Percentiles rank a stretch among this genome's conserved stretches.
phyloP scores from a whole-genome alignment of 139 green algal genomes.

The Picochlorum sp. region DNA sequence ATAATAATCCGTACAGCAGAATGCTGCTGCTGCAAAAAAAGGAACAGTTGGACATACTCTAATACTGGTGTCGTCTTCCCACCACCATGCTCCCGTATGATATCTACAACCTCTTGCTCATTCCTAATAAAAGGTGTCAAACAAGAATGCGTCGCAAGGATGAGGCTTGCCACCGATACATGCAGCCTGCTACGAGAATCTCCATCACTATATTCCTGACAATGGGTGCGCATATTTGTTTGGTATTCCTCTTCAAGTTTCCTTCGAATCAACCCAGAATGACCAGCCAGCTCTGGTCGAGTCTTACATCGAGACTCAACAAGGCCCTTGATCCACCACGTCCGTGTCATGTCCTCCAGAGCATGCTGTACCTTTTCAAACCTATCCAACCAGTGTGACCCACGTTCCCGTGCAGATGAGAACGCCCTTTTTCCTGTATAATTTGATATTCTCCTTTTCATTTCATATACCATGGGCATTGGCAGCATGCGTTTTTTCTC shows the following conservation, averaged over 20 bases:
- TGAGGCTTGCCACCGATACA: slow-evolving; percentile 23
- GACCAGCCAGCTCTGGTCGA: too few species aligned
- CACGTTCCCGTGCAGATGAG: too few species aligned
- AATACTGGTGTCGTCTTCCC: slow-evolving; percentile 14
- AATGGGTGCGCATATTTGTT: slow-evolving; percentile 21
- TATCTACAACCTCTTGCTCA: slow-evolving; percentile 23
- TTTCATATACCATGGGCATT: too few species aligned
- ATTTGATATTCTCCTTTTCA: too few species aligned
- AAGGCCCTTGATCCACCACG: too few species aligned
- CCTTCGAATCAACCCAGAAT: neutral
- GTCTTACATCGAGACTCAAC: too few species aligned
- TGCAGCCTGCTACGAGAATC: slow-evolving; percentile 27
- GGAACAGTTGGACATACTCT: neutral
- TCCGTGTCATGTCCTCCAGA: too few species aligned
- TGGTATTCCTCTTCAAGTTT: neutral
- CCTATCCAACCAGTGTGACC: too few species aligned
- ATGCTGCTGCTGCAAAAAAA: neutral
- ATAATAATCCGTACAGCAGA: neutral
- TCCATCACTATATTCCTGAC: slow-evolving; percentile 6
- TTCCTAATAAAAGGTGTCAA: slow-evolving; percentile 28
- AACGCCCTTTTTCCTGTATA: too few species aligned
- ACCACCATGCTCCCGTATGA: slow-evolving; percentile 36
- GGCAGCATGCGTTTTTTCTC: too few species aligned
- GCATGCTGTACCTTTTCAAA: too few species aligned
- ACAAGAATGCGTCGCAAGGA: slow-evolving; percentile 18